phyloP scores from a whole-genome alignment of 768 basidiomycete genomes.

The Mycena filopes region DNA sequence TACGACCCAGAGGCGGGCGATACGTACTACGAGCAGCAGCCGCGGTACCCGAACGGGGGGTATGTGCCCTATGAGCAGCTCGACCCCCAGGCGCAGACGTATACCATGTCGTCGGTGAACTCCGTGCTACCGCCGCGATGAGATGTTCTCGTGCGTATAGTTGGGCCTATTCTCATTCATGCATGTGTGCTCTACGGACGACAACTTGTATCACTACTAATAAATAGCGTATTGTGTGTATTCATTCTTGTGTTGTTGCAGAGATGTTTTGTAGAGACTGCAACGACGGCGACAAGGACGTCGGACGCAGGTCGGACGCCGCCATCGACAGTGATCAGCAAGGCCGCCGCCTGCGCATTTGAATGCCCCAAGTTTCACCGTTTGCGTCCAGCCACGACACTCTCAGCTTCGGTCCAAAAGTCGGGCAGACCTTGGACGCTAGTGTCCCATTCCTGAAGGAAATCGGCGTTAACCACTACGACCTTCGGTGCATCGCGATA shows the following conservation, averaged over 20 bases:
- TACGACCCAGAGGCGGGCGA: background rate
- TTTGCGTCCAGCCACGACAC: too few relatives aligned
- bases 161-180: too few relatives aligned
- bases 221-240: background rate
- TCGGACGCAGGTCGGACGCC: background rate
- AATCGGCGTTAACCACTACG: too few relatives aligned
- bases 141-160: too few relatives aligned
- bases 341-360: constrained; percentile 23
- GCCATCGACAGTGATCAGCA: background rate
- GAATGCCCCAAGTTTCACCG: background rate
- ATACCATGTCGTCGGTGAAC: constrained; percentile 21
- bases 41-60: constrained; percentile 31
- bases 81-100: constrained; percentile 17
- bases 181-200: background rate
- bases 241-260: background rate
- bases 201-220: background rate
- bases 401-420: too few relatives aligned
- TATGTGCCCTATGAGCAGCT: constrained; percentile 33
- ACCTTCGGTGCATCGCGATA: too few relatives aligned
- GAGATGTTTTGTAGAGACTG: background rate
- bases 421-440: too few relatives aligned
- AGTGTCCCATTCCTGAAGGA: too few relatives aligned
- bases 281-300: background rate
- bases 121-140: constrained; percentile 7
- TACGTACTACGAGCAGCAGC: constrained; percentile 14